A percentile compares a stretch with the other conserved stretches of the same genome.
phyloP scores from a whole-genome alignment of 441 rosid genomes.

The Adansonia gregorii region DNA sequence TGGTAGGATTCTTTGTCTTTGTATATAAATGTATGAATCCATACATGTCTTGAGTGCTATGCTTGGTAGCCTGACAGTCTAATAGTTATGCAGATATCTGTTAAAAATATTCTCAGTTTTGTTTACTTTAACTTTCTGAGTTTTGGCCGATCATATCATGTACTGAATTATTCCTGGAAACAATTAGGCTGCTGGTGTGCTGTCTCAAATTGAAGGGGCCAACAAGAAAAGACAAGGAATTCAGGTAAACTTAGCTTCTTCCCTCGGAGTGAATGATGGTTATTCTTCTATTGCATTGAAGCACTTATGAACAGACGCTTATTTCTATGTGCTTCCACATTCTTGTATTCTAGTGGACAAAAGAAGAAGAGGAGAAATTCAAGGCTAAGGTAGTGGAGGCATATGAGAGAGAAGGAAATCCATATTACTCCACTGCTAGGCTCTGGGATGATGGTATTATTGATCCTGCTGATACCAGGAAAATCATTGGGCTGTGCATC shows the following conservation, averaged over 20 bases:
- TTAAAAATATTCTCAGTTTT: background rate
- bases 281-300: background rate
- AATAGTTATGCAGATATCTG: background rate
- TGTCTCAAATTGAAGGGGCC: constrained; percentile 81
- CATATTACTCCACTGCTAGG: constrained; percentile 87
- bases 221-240: constrained; percentile 85
- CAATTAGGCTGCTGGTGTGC: constrained; percentile 90
- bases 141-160: background rate
- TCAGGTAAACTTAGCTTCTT: constrained; percentile 46
- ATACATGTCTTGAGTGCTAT: constrained; percentile 7
- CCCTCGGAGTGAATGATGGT: background rate
- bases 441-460: constrained; percentile 97
- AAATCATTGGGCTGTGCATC: constrained; percentile 67
- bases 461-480: constrained; percentile 89
- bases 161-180: constrained; percentile 22
- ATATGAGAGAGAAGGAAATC: constrained; percentile 79
- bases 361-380: constrained; percentile 74
- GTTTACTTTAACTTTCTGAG: constrained; percentile 3
- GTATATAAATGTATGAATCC: background rate
- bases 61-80: constrained; percentile 11
- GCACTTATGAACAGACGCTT: background rate
- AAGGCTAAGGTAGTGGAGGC: constrained; percentile 76
- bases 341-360: constrained; percentile 65
- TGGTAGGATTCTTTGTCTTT: background rate
- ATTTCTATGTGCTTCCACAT: background rate